Evolutionary conservation across 352 stramenopile species (phyloP).

Genomic region (Globisporangium polare): DNA sequence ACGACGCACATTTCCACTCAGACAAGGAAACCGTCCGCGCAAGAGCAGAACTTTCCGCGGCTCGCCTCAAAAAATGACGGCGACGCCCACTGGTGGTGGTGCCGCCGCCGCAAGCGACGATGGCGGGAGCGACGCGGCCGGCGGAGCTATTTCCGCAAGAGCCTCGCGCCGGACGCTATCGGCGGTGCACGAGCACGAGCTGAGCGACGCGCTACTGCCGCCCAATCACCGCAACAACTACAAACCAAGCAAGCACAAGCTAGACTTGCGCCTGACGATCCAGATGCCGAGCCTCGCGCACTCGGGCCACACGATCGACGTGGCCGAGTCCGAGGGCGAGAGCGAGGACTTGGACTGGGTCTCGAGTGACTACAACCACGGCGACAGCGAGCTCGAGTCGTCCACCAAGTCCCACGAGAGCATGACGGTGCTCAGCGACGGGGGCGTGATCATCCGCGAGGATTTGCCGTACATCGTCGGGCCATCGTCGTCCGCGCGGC

Average conservation of each 20-base stretch:
- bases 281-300: not conserved
- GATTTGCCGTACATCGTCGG: slow-evolving; percentile 12
- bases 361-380: slow-evolving; percentile 11
- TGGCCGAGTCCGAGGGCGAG: slow-evolving; percentile 4
- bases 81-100: not conserved
- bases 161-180: not conserved
- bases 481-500: not conserved
- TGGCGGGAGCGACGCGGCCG: not conserved
- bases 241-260: not conserved
- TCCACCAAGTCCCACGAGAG: slow-evolving; percentile 3
- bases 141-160: not conserved
- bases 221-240: not conserved
- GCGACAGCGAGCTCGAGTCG: slow-evolving; percentile 10
- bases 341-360: not conserved
- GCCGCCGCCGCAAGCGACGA: no score
- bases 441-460: slow-evolving; percentile 17
- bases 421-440: slow-evolving; percentile 15
- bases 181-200: slow-evolving; percentile 1
- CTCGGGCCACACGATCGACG: slow-evolving; percentile 5
- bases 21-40: not conserved
- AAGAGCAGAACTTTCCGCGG: not conserved
- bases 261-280: not conserved
- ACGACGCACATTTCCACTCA: not conserved
- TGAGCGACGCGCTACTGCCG: slow-evolving; percentile 1
- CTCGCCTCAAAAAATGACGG: not conserved